These are phyloP conservation scores for Paulownia fortunei DNA, from an alignment of 257 asterid species.

Conservation along the genomic window DNA sequence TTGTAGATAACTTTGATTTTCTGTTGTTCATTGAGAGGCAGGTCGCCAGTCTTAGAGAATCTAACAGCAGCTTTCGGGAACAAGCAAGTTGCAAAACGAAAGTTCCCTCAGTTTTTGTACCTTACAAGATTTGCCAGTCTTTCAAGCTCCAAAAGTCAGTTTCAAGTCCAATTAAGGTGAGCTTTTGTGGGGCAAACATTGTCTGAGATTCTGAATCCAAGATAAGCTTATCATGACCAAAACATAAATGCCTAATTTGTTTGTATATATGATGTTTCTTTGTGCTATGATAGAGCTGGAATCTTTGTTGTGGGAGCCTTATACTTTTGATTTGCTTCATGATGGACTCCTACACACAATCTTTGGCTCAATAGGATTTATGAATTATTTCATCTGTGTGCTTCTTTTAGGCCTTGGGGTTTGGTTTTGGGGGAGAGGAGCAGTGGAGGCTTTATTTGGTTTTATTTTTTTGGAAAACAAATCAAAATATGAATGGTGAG, in stretches of 20 bases:
- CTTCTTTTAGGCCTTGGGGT: too few species aligned
- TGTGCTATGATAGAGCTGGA: too few species aligned
- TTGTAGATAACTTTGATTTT: not conserved
- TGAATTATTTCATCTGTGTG: too few species aligned
- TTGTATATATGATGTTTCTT: too few species aligned
- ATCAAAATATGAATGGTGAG: too few species aligned
- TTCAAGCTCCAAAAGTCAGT: constrained; percentile 54
- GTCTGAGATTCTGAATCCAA: not conserved
- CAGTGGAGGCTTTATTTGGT: too few species aligned
- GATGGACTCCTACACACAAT: too few species aligned
- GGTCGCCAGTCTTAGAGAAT: constrained; percentile 68
- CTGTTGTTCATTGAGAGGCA: constrained; percentile 22
- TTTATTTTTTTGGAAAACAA: not conserved
- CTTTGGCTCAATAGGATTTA: too few species aligned
- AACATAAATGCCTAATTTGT: too few species aligned
- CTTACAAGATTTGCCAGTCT: constrained; percentile 71
- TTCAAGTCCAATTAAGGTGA: constrained; percentile 72
- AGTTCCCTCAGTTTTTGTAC: constrained; percentile 61
- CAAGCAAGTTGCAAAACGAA: constrained; percentile 76
- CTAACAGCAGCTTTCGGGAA: constrained; percentile 65
- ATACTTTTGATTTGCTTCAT: too few species aligned
- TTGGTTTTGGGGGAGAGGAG: too few species aligned
- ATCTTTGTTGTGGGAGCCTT: too few species aligned
- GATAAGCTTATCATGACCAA: not conserved
- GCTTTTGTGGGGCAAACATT: not conserved